These are phyloP conservation scores for Xylaria telfairii DNA, from an alignment of 495 filamentous ascomycete species.

Conservation along the genomic window DNA sequence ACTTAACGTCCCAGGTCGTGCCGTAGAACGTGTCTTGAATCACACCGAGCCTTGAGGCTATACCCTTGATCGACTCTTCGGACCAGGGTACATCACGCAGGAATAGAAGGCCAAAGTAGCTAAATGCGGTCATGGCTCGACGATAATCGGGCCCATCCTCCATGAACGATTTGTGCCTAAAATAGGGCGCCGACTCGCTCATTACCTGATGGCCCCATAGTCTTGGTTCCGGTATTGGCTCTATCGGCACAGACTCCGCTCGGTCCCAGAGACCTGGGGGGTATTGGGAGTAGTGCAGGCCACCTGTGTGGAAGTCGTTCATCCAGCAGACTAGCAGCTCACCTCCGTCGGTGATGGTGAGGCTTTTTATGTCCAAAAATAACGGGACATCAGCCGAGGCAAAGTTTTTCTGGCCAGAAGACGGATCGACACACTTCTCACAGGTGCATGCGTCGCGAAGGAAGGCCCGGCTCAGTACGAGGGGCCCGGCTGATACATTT, in stretches of 20 bases:
- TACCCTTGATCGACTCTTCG: constrained; percentile 66
- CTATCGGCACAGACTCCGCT: neutral
- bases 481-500: neutral
- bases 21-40: constrained; percentile 89
- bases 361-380: constrained; percentile 48
- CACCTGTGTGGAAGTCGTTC: constrained; percentile 30
- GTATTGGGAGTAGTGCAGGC: constrained; percentile 29
- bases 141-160: constrained; percentile 45
- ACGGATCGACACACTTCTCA: constrained; percentile 70
- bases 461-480: constrained; percentile 39
- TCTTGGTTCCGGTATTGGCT: neutral
- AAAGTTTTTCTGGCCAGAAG: constrained; percentile 84
- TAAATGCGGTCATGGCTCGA: constrained; percentile 61
- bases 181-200: constrained; percentile 35
- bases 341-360: constrained; percentile 43
- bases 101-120: constrained; percentile 73
- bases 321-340: constrained; percentile 65
- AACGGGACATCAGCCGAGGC: constrained; percentile 72
- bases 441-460: constrained; percentile 83
- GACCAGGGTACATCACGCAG: constrained; percentile 70
- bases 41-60: constrained; percentile 74
- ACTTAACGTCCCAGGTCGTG: constrained; percentile 83
- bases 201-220: constrained; percentile 46
- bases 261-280: constrained; percentile 10
- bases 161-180: constrained; percentile 77